Percentiles rank a stretch among this genome's conserved stretches.
These are phyloP conservation scores for Rubia occidens DNA, from an alignment of 305 asterid species.

Conservation along the genomic window DNA sequence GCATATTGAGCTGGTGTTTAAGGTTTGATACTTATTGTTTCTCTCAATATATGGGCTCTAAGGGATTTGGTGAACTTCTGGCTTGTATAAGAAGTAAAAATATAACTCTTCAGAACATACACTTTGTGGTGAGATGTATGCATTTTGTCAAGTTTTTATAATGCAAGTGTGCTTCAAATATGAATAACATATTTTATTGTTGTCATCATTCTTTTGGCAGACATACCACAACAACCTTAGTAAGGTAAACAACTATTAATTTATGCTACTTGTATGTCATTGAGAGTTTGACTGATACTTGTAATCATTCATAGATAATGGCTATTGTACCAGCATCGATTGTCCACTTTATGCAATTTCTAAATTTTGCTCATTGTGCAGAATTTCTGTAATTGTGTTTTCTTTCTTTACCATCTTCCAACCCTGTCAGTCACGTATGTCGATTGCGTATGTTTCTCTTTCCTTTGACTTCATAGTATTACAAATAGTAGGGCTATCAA, in stretches of 20 bases:
- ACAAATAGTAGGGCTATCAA: too few species aligned
- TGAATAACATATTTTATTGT: slow-evolving; percentile 16
- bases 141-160: slow-evolving; percentile 17
- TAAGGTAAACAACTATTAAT: slow-evolving; percentile 46
- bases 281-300: slow-evolving; percentile 16
- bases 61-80: slow-evolving; percentile 92
- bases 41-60: slow-evolving; percentile 72
- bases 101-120: slow-evolving; percentile 86
- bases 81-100: slow-evolving; percentile 71
- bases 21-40: slow-evolving; percentile 22
- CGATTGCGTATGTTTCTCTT: too few species aligned
- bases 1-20: slow-evolving; percentile 10
- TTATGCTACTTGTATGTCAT: not conserved
- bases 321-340: too few species aligned
- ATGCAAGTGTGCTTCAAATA: slow-evolving; percentile 18
- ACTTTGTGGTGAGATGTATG: slow-evolving; percentile 78
- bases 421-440: too few species aligned
- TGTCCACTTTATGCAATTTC: too few species aligned
- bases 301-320: slow-evolving; percentile 53
- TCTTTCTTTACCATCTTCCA: too few species aligned
- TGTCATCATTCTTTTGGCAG: slow-evolving; percentile 42
- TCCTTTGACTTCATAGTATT: too few species aligned
- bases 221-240: slow-evolving; percentile 94
- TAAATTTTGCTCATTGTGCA: too few species aligned
- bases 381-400: too few species aligned